A percentile compares a stretch with the other conserved stretches of the same genome.
phyloP scores from a whole-genome alignment of 257 asterid genomes.

The Solanum rostratum region DNA sequence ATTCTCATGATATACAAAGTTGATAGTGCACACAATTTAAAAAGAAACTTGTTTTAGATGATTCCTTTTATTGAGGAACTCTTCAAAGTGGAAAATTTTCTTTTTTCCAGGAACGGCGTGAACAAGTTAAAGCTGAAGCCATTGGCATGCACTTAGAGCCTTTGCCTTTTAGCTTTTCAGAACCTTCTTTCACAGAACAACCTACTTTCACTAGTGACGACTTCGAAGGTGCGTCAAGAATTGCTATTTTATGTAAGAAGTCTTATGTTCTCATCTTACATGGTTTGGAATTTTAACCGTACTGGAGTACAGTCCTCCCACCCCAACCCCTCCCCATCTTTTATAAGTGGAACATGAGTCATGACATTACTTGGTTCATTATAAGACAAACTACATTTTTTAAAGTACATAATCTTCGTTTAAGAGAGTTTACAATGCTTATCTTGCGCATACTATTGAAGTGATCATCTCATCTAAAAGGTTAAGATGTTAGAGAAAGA shows the following conservation, averaged over 20 bases:
- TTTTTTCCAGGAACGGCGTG: constrained; percentile 50
- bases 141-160: constrained; percentile 34
- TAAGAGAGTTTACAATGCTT: background rate
- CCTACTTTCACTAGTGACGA: constrained; percentile 79
- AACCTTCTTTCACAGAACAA: constrained; percentile 24
- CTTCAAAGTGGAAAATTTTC: background rate
- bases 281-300: background rate
- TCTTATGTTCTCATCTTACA: background rate
- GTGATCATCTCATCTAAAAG: background rate
- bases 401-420: background rate
- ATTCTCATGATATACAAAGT: background rate
- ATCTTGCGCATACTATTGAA: background rate
- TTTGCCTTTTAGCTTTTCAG: constrained; percentile 23
- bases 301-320: background rate
- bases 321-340: background rate
- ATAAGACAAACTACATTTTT: background rate
- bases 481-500: background rate
- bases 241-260: background rate
- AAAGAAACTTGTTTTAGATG: background rate
- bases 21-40: background rate
- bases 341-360: background rate
- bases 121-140: constrained; percentile 74
- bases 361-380: background rate
- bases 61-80: background rate
- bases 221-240: constrained; percentile 56